These are phyloP conservation scores for Botrytis pseudocinerea DNA, from an alignment of 2,329 filamentous ascomycete genomes.

Conservation along the genomic window DNA sequence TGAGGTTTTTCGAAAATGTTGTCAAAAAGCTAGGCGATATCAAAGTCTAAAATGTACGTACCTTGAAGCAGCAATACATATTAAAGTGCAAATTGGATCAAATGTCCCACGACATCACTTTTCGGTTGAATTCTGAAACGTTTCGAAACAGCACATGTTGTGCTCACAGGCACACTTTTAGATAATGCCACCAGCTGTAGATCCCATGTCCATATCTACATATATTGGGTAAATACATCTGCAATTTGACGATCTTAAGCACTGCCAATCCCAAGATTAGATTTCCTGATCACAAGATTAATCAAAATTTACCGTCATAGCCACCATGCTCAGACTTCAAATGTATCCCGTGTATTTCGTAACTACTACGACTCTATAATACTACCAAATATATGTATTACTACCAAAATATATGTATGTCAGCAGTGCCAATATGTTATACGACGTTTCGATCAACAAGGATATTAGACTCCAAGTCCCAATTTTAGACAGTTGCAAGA, in stretches of 20 bases:
- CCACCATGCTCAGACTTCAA: neutral
- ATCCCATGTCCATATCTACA: neutral
- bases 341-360: neutral
- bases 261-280: slow-evolving; percentile 5
- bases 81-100: neutral
- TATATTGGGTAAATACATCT: neutral
- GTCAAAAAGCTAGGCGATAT: slow-evolving; percentile 46
- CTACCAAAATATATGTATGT: neutral
- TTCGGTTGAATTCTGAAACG: neutral
- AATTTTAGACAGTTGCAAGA: neutral
- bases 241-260: neutral
- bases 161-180: neutral
- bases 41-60: slow-evolving; percentile 27
- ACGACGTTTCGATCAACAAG: neutral
- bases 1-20: slow-evolving; percentile 48
- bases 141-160: slow-evolving; percentile 12
- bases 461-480: neutral
- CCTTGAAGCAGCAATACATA: slow-evolving; percentile 10
- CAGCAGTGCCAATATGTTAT: neutral
- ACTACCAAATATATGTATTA: neutral
- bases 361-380: slow-evolving; percentile 10
- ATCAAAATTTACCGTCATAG: neutral
- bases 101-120: neutral
- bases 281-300: slow-evolving; percentile 5
- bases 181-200: neutral